Evolutionary conservation across 352 stramenopile genomes (phyloP).

Genomic region (Phytophthora chlamydospora): DNA sequence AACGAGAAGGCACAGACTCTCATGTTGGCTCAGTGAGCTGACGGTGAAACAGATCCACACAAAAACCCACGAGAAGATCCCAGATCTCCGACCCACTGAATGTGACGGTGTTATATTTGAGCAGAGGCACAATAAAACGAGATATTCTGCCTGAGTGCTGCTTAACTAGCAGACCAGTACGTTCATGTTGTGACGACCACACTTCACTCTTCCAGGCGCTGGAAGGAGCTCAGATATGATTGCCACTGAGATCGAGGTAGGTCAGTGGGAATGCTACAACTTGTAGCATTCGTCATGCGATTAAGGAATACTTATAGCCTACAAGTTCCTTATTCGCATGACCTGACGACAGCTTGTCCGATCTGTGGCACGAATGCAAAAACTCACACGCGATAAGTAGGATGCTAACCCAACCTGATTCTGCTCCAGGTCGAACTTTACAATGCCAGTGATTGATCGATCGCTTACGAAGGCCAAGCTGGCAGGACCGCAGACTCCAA

Average conservation of each 20-base stretch:
- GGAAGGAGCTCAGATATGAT: conserved; percentile 14
- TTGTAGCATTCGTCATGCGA: too few relatives aligned
- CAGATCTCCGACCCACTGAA: too few relatives aligned
- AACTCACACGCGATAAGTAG: too few relatives aligned
- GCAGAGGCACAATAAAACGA: conserved; percentile 36
- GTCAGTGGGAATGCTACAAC: conserved; percentile 38
- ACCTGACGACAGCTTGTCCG: conserved; percentile 28
- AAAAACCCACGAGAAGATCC: too few relatives aligned
- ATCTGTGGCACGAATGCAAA: too few relatives aligned
- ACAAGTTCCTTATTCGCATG: conserved; percentile 46
- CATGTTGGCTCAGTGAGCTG: conserved; percentile 11
- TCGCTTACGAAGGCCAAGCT: conserved; percentile 52
- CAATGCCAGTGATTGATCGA: conserved; percentile 42
- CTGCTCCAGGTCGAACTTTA: conserved; percentile 53
- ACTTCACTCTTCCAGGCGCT: too few relatives aligned
- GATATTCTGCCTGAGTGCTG: conserved; percentile 22
- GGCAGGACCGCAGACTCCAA: conserved; percentile 44
- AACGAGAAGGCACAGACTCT: too few relatives aligned
- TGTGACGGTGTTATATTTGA: too few relatives aligned
- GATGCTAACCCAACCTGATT: too few relatives aligned
- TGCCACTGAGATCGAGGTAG: conserved; percentile 43
- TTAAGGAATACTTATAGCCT: too few relatives aligned
- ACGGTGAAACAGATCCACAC: conserved; percentile 36
- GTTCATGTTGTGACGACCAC: too few relatives aligned
- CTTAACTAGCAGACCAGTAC: too few relatives aligned